phyloP scores from a whole-genome alignment of 192 early-diverging fungal species.

The Nowakowskiella sp. region DNA sequence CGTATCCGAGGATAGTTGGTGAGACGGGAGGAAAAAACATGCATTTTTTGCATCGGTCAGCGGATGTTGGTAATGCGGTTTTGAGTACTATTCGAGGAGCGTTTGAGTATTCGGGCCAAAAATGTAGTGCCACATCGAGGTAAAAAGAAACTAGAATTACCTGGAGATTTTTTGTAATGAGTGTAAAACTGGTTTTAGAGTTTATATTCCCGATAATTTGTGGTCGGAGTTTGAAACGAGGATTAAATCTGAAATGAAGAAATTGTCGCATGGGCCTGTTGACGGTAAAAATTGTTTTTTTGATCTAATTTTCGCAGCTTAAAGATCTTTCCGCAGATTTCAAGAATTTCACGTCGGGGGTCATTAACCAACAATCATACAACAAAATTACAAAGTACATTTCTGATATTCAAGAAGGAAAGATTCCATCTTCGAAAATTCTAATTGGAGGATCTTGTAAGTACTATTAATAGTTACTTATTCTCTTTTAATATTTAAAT shows the following conservation, averaged over 20 bases:
- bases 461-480: not conserved
- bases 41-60: constrained; percentile 82
- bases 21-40: constrained; percentile 99
- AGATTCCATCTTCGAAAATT: constrained; percentile 59
- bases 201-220: constrained; percentile 77
- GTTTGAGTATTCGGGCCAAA: constrained; percentile 98
- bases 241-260: constrained; percentile 57
- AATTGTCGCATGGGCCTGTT: constrained; percentile 78
- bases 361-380: constrained; percentile 89
- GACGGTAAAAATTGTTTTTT: constrained; percentile 35
- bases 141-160: constrained; percentile 3
- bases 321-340: constrained; percentile 46
- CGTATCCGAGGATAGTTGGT: constrained; percentile 91
- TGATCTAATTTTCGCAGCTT: constrained; percentile 5
- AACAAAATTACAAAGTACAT: constrained; percentile 91
- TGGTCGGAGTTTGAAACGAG: constrained; percentile 65
- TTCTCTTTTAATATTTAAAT: not conserved
- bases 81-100: constrained; percentile 82
- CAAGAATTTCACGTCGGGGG: constrained; percentile 76
- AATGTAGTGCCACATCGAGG: constrained; percentile 94
- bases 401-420: constrained; percentile 63
- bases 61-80: constrained; percentile 69
- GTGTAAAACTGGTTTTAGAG: constrained; percentile 17
- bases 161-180: not conserved
- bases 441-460: constrained; percentile 85